Base-by-base conservation (phyloP, 1,139 yeast genomes). In the Hemisphaericaspora lyxosophila region DNA sequence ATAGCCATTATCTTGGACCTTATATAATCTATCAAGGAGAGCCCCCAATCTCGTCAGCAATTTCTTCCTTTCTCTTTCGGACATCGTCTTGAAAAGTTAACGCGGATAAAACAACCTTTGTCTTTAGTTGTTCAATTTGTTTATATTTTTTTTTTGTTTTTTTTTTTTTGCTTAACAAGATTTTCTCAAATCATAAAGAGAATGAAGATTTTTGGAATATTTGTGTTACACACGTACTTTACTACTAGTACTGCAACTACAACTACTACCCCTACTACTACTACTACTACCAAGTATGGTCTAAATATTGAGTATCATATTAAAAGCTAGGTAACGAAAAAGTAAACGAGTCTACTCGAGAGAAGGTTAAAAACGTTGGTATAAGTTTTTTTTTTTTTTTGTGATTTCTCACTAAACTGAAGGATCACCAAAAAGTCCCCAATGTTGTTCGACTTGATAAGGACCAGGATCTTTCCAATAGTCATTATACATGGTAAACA, bases 391-490 rank as follows among this genome's bases (percentile, higher is more conserved):
- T n/a, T n/a, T n/a, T n/a, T n/a, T n/a, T n/a, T n/a, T n/a, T n/a
- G n/a, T n/a, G n/a, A n/a, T n/a, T n/a, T n/a, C 24, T 18, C 13
- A 30, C 19, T 40, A 45, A 18, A 13, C 42, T 15, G 40, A 35
- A 12, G 68, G 66, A 39, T 62, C 60, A 12, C 68, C 68, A 41
- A 48, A 65, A 44, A 81, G 65, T 56, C 92, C 92, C 85, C 87
- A 85, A 73, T 73, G 75, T 62, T 82, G 80, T 66, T 85, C 92
- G 49, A 79, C 82, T 51, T 71, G 73, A 60, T 73, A 74, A 26
- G 76, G 59, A 52, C 90, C 92, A 35, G 82, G 81, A 44, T 69
- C 70, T 67, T 85, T 85, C 94, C 94, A 85, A 62, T 75, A 74
- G 61, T 85, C 90, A 60, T 85, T 79, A 67, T 68, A 84, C 55